Percentiles rank a stretch among this genome's conserved stretches.
These are phyloP conservation scores for Roridomyces roridus DNA, from an alignment of 768 basidiomycete species.

Conservation along the genomic window DNA sequence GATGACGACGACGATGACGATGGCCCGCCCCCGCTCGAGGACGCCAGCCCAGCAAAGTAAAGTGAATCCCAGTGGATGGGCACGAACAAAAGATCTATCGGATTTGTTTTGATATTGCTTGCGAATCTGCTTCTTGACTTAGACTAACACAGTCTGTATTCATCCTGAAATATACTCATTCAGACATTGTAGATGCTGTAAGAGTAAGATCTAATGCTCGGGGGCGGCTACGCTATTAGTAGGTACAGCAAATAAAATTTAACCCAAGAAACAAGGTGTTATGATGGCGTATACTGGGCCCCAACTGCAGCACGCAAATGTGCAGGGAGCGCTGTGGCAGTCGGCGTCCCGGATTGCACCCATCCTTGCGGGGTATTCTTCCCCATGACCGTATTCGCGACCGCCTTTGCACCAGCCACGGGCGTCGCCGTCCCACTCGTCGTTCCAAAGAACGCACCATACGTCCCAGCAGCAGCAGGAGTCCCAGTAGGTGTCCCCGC, in stretches of 20 bases:
- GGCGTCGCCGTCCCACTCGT: conserved; percentile 30
- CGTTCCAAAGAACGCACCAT: conserved; percentile 47
- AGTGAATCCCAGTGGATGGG: neutral
- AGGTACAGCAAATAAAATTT: neutral
- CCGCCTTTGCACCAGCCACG: conserved; percentile 47
- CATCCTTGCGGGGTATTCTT: conserved; percentile 7
- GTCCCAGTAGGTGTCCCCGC: neutral
- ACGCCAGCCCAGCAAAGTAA: conserved; percentile 37
- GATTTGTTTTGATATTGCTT: conserved; percentile 18
- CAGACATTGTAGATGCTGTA: too few species aligned
- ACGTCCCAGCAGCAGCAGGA: conserved; percentile 22
- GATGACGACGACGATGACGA: conserved; percentile 65
- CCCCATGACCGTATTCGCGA: conserved; percentile 56
- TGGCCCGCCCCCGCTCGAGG: conserved; percentile 84
- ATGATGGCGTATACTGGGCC: conserved; percentile 2
- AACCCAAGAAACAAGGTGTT: neutral
- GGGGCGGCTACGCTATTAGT: conserved; percentile 14
- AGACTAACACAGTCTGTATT: too few species aligned
- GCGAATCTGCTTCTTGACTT: neutral
- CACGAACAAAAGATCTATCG: conserved; percentile 2
- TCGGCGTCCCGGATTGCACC: conserved; percentile 16
- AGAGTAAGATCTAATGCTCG: too few species aligned
- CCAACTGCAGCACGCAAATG: conserved; percentile 34
- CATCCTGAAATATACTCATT: too few species aligned
- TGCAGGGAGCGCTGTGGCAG: conserved; percentile 34